Evolutionary conservation across 1,284 basidiomycete species (phyloP), one percentile per base, ranked within the genome.

Genomic region (Sporisorium graminicola): DNA sequence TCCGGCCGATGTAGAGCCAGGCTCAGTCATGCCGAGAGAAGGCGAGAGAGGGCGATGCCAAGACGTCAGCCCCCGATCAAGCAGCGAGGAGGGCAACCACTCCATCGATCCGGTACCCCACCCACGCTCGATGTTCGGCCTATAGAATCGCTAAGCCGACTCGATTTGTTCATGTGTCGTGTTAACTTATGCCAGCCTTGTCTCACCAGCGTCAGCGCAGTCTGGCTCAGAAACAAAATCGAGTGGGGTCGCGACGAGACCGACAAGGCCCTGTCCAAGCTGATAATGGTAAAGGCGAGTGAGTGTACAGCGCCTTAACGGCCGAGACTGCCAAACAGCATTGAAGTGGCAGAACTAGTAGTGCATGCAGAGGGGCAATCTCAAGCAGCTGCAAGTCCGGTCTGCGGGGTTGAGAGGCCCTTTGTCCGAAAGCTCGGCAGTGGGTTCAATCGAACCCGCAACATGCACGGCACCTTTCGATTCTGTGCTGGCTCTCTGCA

Each of bases 391-490:
- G 37, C 37, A 8, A 40, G n/a, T 43, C 40, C 1, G 14, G n/a
- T 43, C 27, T 50, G 49, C 49, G 49, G 47, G 49, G 49, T 50
- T 31, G 49, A 50, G 49, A 20, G 27, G 1, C 27, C n/a, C 18
- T 20, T n/a, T 20, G 27, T 31, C 18, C 29, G 49, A 50, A 50
- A 20, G 29, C 20, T 50, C 29, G 49, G 18, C 49, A 50, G 49
- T 3, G n/a, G n/a, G n/a, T n/a, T n/a, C 14, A 43, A 40, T 40
- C 16, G 9, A 5, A 43, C 1, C n/a, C 10, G 40, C 49, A 31
- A 20, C 29, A 27, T 27, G 24, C 16, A 24, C 12, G n/a, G 26
- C 47, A 40, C 9, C 10, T 40, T 16, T 20, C 10, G 37, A 18
- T n/a, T n/a, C n/a, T n/a, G n/a, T n/a, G n/a, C 12, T 35, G 44